A percentile compares a stretch with the other conserved stretches of the same genome.
These are phyloP conservation scores for Penicillium chermesinum DNA, from an alignment of 495 filamentous ascomycete genomes.

Conservation along the genomic window DNA sequence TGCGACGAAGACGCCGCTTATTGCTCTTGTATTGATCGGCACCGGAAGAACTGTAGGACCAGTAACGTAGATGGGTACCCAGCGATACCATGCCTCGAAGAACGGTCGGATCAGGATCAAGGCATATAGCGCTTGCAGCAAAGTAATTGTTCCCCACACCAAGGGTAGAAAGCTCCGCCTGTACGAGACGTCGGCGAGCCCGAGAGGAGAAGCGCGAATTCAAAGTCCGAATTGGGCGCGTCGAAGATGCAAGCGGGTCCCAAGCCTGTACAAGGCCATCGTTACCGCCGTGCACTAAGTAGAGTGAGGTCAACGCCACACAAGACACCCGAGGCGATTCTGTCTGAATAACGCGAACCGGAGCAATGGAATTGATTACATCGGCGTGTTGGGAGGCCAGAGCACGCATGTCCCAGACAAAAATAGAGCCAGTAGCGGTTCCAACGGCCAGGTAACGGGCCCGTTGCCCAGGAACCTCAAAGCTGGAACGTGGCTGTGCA, in stretches of 20 bases:
- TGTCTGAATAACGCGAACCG: slow-evolving; percentile 79
- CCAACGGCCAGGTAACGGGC: slow-evolving; percentile 78
- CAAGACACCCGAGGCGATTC: slow-evolving; percentile 85
- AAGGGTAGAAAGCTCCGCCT: slow-evolving; percentile 61
- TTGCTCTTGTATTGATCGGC: slow-evolving; percentile 60
- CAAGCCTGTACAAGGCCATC: slow-evolving; percentile 95
- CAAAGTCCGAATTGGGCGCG: slow-evolving; percentile 76
- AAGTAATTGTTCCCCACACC: slow-evolving; percentile 73
- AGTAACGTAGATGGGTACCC: slow-evolving; percentile 83
- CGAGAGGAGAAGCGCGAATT: slow-evolving; percentile 83
- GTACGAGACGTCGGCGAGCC: slow-evolving; percentile 66
- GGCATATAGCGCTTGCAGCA: slow-evolving; percentile 73
- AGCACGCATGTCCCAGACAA: slow-evolving; percentile 80
- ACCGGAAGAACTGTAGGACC: slow-evolving; percentile 77
- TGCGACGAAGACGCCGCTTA: slow-evolving; percentile 58
- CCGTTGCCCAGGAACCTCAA: slow-evolving; percentile 73
- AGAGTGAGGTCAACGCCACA: slow-evolving; percentile 79
- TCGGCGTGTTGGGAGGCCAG: slow-evolving; percentile 47
- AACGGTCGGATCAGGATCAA: slow-evolving; percentile 84
- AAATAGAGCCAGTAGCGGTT: slow-evolving; percentile 68
- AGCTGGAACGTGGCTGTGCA: slow-evolving; percentile 32
- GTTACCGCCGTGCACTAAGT: slow-evolving; percentile 87
- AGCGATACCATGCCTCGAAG: slow-evolving; percentile 90
- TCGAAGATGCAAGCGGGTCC: slow-evolving; percentile 84
- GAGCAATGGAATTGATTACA: slow-evolving; percentile 50